phyloP scores from a whole-genome alignment of 2,329 filamentous ascomycete genomes.

The Fusarium fujikuroi region DNA sequence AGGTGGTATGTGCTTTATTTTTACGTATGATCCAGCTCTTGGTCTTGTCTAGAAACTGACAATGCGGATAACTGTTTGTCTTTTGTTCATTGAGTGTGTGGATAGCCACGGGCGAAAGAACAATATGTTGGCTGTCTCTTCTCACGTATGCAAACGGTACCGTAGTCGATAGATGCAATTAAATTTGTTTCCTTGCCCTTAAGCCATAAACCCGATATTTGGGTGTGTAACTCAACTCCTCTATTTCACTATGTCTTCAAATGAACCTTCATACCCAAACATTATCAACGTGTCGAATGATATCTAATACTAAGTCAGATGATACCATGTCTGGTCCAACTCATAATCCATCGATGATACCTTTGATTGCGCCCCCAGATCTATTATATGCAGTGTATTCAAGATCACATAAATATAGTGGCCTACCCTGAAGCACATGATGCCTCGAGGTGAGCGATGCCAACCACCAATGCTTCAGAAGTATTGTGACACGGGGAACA shows the following conservation, averaged over 20 bases:
- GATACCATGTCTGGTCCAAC: neutral
- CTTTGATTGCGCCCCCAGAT: no score
- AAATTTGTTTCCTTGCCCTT: fast-evolving
- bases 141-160: fast-evolving
- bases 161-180: no score
- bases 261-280: neutral
- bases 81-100: neutral
- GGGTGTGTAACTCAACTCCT: neutral
- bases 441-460: neutral
- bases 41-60: neutral
- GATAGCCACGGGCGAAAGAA: neutral
- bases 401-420: neutral
- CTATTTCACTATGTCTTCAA: neutral
- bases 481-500: neutral
- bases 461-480: neutral
- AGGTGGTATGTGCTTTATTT: neutral
- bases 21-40: no score
- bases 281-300: neutral
- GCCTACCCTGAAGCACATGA: constrained; percentile 5
- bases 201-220: no score
- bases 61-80: neutral
- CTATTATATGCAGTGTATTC: no score
- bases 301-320: no score
- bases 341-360: neutral
- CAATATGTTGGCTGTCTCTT: neutral